Evolutionary conservation across 352 stramenopile species (phyloP), one percentile per base, ranked within the genome.

Genomic region (Phytophthora litchii): DNA sequence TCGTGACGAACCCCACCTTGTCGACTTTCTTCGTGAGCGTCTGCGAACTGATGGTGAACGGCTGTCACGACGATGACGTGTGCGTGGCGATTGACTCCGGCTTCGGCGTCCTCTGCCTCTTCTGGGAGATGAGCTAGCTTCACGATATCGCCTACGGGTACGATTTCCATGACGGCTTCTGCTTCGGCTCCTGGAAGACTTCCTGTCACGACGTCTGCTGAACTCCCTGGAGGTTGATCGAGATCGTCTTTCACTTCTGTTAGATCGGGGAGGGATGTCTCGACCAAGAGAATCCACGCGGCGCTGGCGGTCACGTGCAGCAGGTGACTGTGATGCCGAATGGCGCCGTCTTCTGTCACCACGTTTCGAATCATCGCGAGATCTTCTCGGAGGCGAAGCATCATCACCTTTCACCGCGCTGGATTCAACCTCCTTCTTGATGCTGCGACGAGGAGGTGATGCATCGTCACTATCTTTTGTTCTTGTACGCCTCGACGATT

Each of bases 241-340:
- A 47, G 47, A 54, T 4, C 37, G 47, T 23, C 37, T 45, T 35
- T 64, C 13, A 47, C 29, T 67, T 31, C 17, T 36, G 37, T 36
- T 60, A 16, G 42, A 52, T 36, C 32, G 43, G 37, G 44, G 31
- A 19, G 53, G 52, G 5, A 76, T 58, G 31, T 76, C 67, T 25
- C 67, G 46, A 11, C 67, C 67, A 43, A 76, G 62, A 21, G 67
- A 76, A 40, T 76, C 67, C 7, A 72, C 63, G 2, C 62, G 62
- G 8, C 49, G 53, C 14, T 72, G 42, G 25, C 56, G 47, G 49
- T 69, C 56, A 42, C 16, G 31, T 31, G 14, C 46, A 55, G 12
- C 16, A 56, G 42, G 31, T 14, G 66, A 68, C 31, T 14, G 38
- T 50, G 51, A 44, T 38, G 40, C 21, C 4, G 21, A 58, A 11